These are phyloP conservation scores for Ceratocystiopsis sp. DNA, from an alignment of 2,329 filamentous ascomycete species.

Conservation along the genomic window DNA sequence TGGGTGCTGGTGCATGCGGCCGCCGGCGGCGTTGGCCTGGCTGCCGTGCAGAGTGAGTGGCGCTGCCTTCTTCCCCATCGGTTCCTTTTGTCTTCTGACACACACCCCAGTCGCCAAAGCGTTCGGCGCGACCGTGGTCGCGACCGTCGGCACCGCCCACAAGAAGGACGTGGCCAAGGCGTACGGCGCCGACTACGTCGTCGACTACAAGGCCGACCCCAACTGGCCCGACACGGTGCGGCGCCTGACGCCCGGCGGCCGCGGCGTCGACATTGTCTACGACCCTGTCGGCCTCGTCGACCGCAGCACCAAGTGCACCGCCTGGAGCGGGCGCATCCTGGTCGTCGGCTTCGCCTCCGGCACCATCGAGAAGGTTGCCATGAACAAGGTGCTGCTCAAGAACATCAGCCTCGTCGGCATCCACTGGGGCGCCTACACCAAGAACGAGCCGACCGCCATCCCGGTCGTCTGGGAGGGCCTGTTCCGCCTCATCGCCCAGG, in stretches of 20 bases:
- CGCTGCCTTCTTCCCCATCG: not conserved
- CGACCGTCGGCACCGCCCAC: constrained; percentile 64
- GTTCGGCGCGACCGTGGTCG: constrained; percentile 79
- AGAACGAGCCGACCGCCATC: constrained; percentile 54
- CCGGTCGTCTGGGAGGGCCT: constrained; percentile 67
- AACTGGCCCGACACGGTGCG: constrained; percentile 54
- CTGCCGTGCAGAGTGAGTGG: constrained; percentile 59
- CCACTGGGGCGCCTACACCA: constrained; percentile 78
- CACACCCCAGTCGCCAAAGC: constrained; percentile 56
- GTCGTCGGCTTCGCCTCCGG: constrained; percentile 83
- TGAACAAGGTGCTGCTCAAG: constrained; percentile 86
- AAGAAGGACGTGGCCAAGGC: constrained; percentile 64
- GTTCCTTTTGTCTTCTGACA: not conserved
- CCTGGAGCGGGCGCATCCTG: constrained; percentile 80
- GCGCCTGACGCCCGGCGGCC: constrained; percentile 53
- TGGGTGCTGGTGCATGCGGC: constrained; percentile 83
- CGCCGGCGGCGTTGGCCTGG: constrained; percentile 78
- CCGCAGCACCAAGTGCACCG: constrained; percentile 72
- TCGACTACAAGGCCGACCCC: constrained; percentile 56
- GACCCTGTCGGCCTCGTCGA: constrained; percentile 88
- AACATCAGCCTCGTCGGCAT: constrained; percentile 82
- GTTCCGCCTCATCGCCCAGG: constrained; percentile 56
- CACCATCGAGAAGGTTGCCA: constrained; percentile 74
- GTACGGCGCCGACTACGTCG: constrained; percentile 70
- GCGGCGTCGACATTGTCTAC: constrained; percentile 81